phyloP scores from a whole-genome alignment of 1,139 yeast genomes.

The Geotrichum bryndzae region DNA sequence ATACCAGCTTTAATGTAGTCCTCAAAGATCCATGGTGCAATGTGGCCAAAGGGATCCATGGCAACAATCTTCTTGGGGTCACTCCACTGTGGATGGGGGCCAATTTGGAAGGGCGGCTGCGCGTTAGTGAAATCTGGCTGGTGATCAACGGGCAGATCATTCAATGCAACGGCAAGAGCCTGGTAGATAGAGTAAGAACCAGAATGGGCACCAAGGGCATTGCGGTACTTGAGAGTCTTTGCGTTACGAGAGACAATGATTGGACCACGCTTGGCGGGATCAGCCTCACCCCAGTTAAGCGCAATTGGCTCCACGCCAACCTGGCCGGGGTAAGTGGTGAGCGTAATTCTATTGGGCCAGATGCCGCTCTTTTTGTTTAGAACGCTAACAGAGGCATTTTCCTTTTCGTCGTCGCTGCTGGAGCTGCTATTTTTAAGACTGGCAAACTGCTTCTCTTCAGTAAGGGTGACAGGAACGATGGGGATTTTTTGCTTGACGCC shows the following conservation, averaged over 20 bases:
- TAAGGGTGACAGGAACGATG: slow-evolving; percentile 5
- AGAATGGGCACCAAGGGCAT: slow-evolving; percentile 57
- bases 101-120: slow-evolving; percentile 52
- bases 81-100: slow-evolving; percentile 50
- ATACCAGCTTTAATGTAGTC: slow-evolving; percentile 41
- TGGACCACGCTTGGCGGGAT: slow-evolving; percentile 49
- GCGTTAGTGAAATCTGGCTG: slow-evolving; percentile 56
- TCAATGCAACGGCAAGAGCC: slow-evolving; percentile 53
- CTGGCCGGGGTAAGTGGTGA: slow-evolving; percentile 50
- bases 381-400: neutral
- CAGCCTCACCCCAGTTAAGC: slow-evolving; percentile 47
- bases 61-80: slow-evolving; percentile 51
- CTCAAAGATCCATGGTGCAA: slow-evolving; percentile 51
- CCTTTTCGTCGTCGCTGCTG: neutral
- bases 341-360: slow-evolving; percentile 36
- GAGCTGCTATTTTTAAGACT: neutral
- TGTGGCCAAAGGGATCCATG: slow-evolving; percentile 57
- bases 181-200: slow-evolving; percentile 58
- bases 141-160: slow-evolving; percentile 47
- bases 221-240: slow-evolving; percentile 36
- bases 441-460: slow-evolving; percentile 10
- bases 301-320: slow-evolving; percentile 44
- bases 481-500: slow-evolving; percentile 8
- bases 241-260: slow-evolving; percentile 46
- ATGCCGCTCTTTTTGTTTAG: slow-evolving; percentile 10